Evolutionary conservation across 2,329 filamentous ascomycete genomes (phyloP), one percentile per base, ranked within the genome.

Genomic region (Fusarium phyllophilum): DNA sequence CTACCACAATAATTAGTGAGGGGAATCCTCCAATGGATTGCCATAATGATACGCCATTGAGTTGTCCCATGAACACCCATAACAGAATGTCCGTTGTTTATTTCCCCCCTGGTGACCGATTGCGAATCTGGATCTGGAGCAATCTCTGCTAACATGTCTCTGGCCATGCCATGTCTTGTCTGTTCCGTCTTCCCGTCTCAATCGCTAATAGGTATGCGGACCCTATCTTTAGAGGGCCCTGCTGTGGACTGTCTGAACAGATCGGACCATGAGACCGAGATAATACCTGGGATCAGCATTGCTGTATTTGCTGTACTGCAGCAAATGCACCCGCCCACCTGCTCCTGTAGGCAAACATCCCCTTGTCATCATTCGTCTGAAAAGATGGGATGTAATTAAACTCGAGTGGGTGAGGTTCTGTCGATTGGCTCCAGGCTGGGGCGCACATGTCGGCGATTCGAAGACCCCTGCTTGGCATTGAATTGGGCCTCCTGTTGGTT

Each of bases 381-480:
- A 62, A 72, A 48, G 49, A 54, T 62, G 59, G 38, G 49, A 62
- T 68, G 75, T 59, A 78, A 78, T 78, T 78, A 78, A 78, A 78
- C 76, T 77, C 65, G 62, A 64, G 70, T 65, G 42, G 49, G 61
- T 52, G 62, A 68, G 34, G 45, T 46, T 41, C 62, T 68, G 48
- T 63, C 69, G 59, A 78, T 78, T 78, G 76, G 76, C 55, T 64
- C 62, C 66, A 56, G 39, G 52, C 54, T 31, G 48, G 63, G 69
- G 59, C 59, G 24, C 46, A 62, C 41, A 60, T 61, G 60, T 66
- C 48, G 66, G 60, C 66, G 62, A 66, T 60, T 62, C 42, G 58
- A 56, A 48, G 59, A 68, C 66, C 71, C 71, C 66, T 73, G 71
- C 73, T 73, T 72, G 62, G 63, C 59, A 46, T 49, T 52, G 59